Percentiles rank a stretch among this genome's conserved stretches.
phyloP scores from a whole-genome alignment of 306 rosid species.

The Calophaca sinica region DNA sequence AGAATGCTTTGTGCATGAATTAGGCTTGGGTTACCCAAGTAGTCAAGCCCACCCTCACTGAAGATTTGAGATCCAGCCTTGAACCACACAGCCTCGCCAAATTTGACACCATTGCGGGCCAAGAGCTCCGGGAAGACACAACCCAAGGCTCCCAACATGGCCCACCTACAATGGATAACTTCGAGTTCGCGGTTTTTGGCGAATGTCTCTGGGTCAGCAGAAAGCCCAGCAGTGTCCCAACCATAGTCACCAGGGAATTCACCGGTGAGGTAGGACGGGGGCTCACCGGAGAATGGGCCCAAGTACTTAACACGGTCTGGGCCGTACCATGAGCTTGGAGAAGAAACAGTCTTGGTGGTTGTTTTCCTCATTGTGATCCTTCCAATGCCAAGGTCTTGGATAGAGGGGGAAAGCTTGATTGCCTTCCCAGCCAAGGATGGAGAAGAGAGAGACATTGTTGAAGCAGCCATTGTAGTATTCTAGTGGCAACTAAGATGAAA shows the following conservation, averaged over 20 bases:
- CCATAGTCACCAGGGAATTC: constrained; percentile 42
- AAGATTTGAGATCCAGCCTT: constrained; percentile 45
- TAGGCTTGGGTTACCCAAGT: constrained; percentile 41
- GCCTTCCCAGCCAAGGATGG: constrained; percentile 40
- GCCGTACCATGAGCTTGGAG: constrained; percentile 46
- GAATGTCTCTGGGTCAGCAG: constrained; percentile 42
- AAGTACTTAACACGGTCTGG: constrained; percentile 44
- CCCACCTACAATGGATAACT: constrained; percentile 43
- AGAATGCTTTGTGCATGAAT: constrained; percentile 43
- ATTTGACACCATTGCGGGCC: constrained; percentile 43
- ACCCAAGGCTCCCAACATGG: constrained; percentile 43
- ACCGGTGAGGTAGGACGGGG: constrained; percentile 39
- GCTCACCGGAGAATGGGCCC: constrained; percentile 31
- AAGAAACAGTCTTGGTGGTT: not conserved
- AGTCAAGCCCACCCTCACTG: constrained; percentile 46
- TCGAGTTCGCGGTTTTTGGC: constrained; percentile 38
- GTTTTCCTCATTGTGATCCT: constrained; percentile 38
- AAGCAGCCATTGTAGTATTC: constrained; percentile 36
- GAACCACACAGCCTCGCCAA: constrained; percentile 43
- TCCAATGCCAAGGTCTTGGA: not conserved
- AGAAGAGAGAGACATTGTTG: constrained; percentile 43
- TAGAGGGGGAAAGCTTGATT: constrained; percentile 28
- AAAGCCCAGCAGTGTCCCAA: constrained; percentile 46
- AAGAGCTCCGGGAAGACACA: constrained; percentile 39
- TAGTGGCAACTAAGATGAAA: not conserved